Percentiles rank a stretch among this genome's conserved stretches.
Conservation (phyloP, 257 asterid genomes). For the Solanum ossicruentum region DNA sequence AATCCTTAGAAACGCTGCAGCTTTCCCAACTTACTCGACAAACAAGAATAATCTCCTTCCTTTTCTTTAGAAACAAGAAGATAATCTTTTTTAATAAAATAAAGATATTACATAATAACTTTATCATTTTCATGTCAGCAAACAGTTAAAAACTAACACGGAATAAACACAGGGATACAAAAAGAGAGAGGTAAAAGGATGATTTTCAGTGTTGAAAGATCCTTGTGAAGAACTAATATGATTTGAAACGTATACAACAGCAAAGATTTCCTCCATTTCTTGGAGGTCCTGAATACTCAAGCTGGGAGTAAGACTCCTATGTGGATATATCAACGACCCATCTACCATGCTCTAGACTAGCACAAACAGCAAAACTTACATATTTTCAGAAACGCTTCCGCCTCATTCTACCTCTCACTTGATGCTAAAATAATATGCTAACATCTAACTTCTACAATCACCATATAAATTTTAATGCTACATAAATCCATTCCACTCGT, state of each 20-base stretch:
- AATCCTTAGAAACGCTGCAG: not conserved
- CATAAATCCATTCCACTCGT: not conserved
- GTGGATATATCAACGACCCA: fast-evolving
- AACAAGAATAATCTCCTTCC: not conserved
- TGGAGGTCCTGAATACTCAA: not conserved
- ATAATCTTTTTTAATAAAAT: not conserved
- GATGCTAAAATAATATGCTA: not conserved
- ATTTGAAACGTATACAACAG: not conserved
- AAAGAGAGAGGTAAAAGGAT: not conserved
- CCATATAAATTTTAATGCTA: not conserved
- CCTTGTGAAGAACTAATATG: not conserved
- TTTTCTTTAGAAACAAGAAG: not conserved
- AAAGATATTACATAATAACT: not conserved
- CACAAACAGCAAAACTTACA: not conserved
- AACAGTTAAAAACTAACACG: not conserved
- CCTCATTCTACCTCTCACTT: not conserved
- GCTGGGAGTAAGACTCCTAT: not conserved
- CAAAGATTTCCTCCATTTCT: not conserved
- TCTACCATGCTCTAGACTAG: not conserved
- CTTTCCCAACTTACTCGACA: not conserved
- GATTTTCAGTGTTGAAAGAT: not conserved
- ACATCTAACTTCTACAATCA: not conserved
- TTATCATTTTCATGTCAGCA: not conserved
- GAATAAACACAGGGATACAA: not conserved
- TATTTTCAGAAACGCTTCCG: not conserved